A percentile compares a stretch with the other conserved stretches of the same genome.
These are phyloP conservation scores for Pseudocercospora eumusae DNA, from an alignment of 2,329 filamentous ascomycete species.

Conservation along the genomic window DNA sequence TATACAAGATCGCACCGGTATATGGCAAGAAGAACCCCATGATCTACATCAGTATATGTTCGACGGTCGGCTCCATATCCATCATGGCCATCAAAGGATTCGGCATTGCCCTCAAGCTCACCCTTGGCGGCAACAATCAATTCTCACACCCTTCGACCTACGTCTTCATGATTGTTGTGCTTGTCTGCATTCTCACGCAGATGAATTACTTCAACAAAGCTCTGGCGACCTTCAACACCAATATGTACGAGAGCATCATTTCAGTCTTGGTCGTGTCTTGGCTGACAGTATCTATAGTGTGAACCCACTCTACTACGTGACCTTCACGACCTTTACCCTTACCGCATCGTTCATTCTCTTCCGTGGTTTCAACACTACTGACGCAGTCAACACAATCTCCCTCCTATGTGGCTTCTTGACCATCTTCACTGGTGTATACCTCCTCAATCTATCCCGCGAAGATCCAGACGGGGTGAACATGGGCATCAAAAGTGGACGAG, in stretches of 20 bases:
- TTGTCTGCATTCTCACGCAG: constrained; percentile 93
- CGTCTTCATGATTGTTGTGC: constrained; percentile 90
- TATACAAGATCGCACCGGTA: constrained; percentile 85
- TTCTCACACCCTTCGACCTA: constrained; percentile 95
- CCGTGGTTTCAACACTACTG: constrained; percentile 91
- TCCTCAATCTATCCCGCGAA: constrained; percentile 89
- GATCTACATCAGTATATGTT: constrained; percentile 96
- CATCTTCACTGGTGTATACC: constrained; percentile 93
- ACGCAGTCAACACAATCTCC: constrained; percentile 87
- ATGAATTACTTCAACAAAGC: constrained; percentile 99
- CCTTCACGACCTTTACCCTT: constrained; percentile 91
- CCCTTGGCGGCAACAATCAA: constrained; percentile 89
- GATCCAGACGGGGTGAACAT: constrained; percentile 78
- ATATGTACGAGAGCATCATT: constrained; percentile 68
- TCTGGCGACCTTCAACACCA: constrained; percentile 91
- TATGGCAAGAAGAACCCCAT: constrained; percentile 95
- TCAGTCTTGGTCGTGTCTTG: neutral
- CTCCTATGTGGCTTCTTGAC: constrained; percentile 89
- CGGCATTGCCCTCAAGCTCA: constrained; percentile 94
- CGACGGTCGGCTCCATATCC: constrained; percentile 91
- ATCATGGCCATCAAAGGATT: constrained; percentile 99
- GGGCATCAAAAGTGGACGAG: constrained; percentile 50
- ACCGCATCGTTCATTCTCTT: constrained; percentile 96
- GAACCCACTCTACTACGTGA: constrained; percentile 95
- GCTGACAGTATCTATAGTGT: constrained; percentile 59